A percentile compares a stretch with the other conserved stretches of the same genome.
phyloP scores from a whole-genome alignment of 176 grass and related monocot genomes.

The Carex pumila region DNA sequence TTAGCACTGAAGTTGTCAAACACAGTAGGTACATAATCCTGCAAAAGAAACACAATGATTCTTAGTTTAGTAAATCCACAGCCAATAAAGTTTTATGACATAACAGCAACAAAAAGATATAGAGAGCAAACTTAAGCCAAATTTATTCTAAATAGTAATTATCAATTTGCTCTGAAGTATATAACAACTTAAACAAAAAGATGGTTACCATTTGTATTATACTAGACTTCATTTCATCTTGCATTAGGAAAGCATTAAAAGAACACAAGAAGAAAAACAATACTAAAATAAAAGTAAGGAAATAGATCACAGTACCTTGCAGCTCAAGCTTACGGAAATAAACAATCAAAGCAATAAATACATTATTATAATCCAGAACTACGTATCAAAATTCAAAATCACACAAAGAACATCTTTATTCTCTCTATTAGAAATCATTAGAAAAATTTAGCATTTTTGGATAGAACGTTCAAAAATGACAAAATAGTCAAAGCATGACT shows the following conservation, averaged over 20 bases:
- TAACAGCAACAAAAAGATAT: not conserved
- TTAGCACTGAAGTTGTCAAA: conserved; percentile 34
- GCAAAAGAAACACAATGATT: not conserved
- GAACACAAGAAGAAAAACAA: not conserved
- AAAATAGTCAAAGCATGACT: not conserved
- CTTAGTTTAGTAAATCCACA: not conserved
- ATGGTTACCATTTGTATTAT: not conserved
- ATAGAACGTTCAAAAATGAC: not conserved
- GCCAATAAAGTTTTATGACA: too few relatives aligned
- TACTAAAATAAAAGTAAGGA: not conserved
- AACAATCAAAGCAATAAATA: not conserved
- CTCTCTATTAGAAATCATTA: not conserved
- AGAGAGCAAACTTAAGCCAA: not conserved
- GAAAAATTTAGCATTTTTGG: not conserved
- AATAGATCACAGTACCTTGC: not conserved
- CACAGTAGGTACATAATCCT: conserved; percentile 33
- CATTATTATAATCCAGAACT: not conserved
- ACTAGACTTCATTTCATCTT: not conserved
- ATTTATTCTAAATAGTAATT: not conserved
- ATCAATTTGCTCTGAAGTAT: not conserved
- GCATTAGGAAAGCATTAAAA: not conserved
- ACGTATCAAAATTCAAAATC: not conserved
- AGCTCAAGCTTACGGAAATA: not conserved
- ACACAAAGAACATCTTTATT: not conserved
- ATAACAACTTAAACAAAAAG: not conserved